Evolutionary conservation across 208 protist species (phyloP).

Genomic region (Acanthamoeba castellanii): DNA sequence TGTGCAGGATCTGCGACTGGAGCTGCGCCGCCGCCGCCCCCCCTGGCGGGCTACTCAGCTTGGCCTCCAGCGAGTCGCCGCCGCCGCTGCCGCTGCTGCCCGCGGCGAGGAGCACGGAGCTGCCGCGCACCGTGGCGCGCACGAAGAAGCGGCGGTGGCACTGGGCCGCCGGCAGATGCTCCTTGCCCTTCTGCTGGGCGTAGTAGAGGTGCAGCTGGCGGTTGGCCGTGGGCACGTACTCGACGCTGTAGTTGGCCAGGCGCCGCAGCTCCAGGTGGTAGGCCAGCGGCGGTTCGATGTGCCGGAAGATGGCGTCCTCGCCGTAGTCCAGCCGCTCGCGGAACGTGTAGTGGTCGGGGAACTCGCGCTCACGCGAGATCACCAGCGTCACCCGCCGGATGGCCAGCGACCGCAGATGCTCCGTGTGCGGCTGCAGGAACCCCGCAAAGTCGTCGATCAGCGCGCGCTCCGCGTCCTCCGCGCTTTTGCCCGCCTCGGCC

Average conservation of each 20-base stretch:
- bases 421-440: constrained; percentile 16
- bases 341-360: constrained; percentile 69
- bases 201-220: constrained; percentile 93
- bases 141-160: constrained; percentile 96
- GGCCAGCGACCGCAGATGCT: background rate
- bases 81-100: background rate
- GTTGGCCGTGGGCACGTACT: constrained; percentile 80
- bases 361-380: background rate
- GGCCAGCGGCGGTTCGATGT: constrained; percentile 96
- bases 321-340: constrained; percentile 86
- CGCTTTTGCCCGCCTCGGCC: background rate
- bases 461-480: constrained; percentile 13
- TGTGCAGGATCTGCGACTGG: constrained; percentile 42
- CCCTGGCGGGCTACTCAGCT: too few species aligned
- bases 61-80: too few species aligned
- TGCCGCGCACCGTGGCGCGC: constrained; percentile 92
- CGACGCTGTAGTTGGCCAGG: constrained; percentile 92
- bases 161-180: constrained; percentile 5
- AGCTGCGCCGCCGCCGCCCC: too few species aligned
- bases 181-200: constrained; percentile 82
- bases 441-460: background rate
- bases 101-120: constrained; percentile 86
- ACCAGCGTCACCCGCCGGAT: constrained; percentile 15
- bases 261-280: constrained; percentile 95
- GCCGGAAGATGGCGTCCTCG: constrained; percentile 94